Evolutionary conservation across 2,329 filamentous ascomycete species (phyloP), one percentile per base, ranked within the genome.

Genomic region (Phaeosphaeriaceae sp.): DNA sequence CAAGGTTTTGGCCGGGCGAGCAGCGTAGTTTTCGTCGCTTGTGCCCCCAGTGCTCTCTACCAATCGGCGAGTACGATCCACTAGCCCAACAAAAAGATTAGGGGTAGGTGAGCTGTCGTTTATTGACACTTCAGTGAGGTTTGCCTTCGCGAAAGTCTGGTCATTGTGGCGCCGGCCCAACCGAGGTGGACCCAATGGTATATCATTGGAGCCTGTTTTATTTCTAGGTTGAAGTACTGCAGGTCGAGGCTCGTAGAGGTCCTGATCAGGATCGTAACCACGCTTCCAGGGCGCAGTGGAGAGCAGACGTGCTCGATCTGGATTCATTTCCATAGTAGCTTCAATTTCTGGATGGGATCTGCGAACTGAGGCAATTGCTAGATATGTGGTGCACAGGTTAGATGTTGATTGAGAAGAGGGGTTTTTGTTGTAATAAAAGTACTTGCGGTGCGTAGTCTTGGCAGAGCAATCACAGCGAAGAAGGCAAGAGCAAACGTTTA

Each of bases 161-260:
- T 33, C 29, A 4, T 8, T 9, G 17, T 17, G 12, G 20, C 28
- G 17, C 21, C 4, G n/a, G 13, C 12, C 8, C 11, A 17, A 13
- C 12, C 35, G 47, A 34, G 39, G 8, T 9, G 13, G 17, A 12
- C 60, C 58, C 21, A 63, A 40, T 1, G 60, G 60, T 8, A 52
- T 43, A 4, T 46, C 36, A 21, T 63, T 63, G 4, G 60, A 53
- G n/a, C 58, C 58, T 7, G 52, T 61, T 33, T 30, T 59, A 15
- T 35, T 54, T 7, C 9, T 16, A 9, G 48, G 40, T 13, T 52
- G 23, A 6, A 20, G 17, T 15, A 49, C 34, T 7, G 41, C 37
- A 7, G 37, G 48, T 42, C 40, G 35, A 12, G 52, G 42, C 18
- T 60, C 58, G 15, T 58, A 58, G 29, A 61, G 20, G 28, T 60